Evolutionary conservation across 768 basidiomycete genomes (phyloP).

Genomic region (Cyclocybe aegerita): DNA sequence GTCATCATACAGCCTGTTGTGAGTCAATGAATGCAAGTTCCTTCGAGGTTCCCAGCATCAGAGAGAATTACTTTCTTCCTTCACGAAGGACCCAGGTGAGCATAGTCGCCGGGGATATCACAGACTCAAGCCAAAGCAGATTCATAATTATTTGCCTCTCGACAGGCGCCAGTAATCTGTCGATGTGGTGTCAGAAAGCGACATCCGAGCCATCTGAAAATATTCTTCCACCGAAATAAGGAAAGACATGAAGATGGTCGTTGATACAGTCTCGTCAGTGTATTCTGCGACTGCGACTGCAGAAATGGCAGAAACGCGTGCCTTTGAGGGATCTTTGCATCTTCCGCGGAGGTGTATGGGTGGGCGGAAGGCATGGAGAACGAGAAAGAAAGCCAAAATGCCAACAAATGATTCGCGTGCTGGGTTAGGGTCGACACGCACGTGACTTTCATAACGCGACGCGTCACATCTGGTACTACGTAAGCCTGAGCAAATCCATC

Average conservation of each 20-base stretch:
- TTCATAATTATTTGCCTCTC: constrained; percentile 88
- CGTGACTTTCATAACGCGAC: constrained; percentile 14
- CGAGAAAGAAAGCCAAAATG: background rate
- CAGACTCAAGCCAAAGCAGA: constrained; percentile 82
- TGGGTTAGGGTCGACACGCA: constrained; percentile 9
- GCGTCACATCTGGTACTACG: constrained; percentile 21
- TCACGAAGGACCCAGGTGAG: constrained; percentile 75
- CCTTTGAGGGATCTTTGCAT: constrained; percentile 25
- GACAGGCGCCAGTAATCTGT: constrained; percentile 71
- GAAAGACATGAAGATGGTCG: constrained; percentile 87
- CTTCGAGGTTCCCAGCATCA: constrained; percentile 11
- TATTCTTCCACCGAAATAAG: constrained; percentile 69
- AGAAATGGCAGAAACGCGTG: constrained; percentile 79
- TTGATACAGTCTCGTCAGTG: constrained; percentile 77
- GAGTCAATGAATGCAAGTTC: constrained; percentile 13
- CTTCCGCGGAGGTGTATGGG: constrained; percentile 26
- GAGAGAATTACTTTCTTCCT: constrained; percentile 56
- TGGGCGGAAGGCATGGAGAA: constrained; percentile 24
- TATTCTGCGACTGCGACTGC: constrained; percentile 75
- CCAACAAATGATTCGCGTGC: background rate
- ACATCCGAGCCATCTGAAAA: constrained; percentile 10
- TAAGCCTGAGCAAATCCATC: too few relatives aligned
- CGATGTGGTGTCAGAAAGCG: constrained; percentile 18
- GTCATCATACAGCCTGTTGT: constrained; percentile 65
- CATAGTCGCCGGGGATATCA: constrained; percentile 68